These are phyloP conservation scores for Agrocybe pediades DNA, from an alignment of 768 basidiomycete species.

Conservation along the genomic window DNA sequence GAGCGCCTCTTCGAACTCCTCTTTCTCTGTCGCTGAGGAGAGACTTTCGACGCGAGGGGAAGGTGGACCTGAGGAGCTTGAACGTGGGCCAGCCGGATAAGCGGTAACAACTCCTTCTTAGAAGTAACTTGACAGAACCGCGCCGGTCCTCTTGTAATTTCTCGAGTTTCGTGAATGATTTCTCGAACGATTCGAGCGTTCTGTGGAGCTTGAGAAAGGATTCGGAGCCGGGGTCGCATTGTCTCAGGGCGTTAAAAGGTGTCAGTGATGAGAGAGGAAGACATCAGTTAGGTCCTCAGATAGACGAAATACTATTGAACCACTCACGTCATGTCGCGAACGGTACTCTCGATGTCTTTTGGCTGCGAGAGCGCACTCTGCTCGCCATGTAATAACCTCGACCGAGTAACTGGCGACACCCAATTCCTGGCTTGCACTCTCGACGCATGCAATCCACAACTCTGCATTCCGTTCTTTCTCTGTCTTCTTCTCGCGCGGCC, in stretches of 20 bases:
- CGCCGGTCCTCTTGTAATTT: constrained; percentile 71
- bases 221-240: constrained; percentile 94
- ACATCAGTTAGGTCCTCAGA: too few relatives aligned
- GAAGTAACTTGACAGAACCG: constrained; percentile 62
- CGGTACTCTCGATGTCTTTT: too few relatives aligned
- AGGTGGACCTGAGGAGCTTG: constrained; percentile 47
- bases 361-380: too few relatives aligned
- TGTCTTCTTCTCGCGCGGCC: too few relatives aligned
- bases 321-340: too few relatives aligned
- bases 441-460: too few relatives aligned
- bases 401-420: too few relatives aligned
- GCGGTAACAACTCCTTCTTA: constrained; percentile 37
- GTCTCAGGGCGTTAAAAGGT: constrained; percentile 77
- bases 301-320: too few relatives aligned
- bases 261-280: constrained; percentile 60
- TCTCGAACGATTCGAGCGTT: constrained; percentile 76
- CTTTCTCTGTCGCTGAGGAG: constrained; percentile 62
- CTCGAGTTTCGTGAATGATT: constrained; percentile 66
- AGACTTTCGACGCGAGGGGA: constrained; percentile 53
- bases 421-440: too few relatives aligned
- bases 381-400: too few relatives aligned
- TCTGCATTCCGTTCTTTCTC: too few relatives aligned
- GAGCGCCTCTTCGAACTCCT: too few relatives aligned
- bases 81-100: constrained; percentile 29
- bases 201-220: constrained; percentile 78